A percentile compares a stretch with the other conserved stretches of the same genome.
phyloP scores from a whole-genome alignment of 2,329 filamentous ascomycete genomes.

The Botrytis paeoniae region DNA sequence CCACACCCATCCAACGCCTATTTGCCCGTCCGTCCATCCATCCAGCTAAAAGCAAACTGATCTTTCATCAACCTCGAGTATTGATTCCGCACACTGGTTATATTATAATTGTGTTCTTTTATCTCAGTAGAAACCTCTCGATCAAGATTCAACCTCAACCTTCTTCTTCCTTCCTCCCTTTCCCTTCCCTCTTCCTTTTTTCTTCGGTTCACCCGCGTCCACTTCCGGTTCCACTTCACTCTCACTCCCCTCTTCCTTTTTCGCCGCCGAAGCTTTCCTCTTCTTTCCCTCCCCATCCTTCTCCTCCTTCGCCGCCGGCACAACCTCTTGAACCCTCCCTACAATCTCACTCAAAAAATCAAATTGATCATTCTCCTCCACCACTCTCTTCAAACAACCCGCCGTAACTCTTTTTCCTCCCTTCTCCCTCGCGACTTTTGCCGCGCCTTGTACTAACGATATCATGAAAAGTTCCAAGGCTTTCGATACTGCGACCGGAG shows the following conservation, averaged over 20 bases:
- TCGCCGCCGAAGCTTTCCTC: conserved; percentile 26
- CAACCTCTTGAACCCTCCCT: conserved; percentile 67
- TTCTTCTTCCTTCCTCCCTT: conserved; percentile 8
- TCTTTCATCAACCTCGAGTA: neutral
- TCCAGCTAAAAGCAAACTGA: conserved; percentile 4
- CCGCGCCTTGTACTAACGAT: conserved; percentile 82
- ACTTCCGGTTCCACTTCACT: neutral
- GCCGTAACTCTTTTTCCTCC: conserved; percentile 88
- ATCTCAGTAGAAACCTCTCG: neutral
- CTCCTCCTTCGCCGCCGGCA: conserved; percentile 34
- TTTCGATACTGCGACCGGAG: conserved; percentile 91
- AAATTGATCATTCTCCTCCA: conserved; percentile 85
- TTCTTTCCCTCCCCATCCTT: conserved; percentile 28
- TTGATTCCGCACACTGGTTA: neutral
- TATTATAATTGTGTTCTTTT: neutral
- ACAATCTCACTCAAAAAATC: conserved; percentile 94
- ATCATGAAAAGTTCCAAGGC: conserved; percentile 98
- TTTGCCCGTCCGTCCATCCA: neutral
- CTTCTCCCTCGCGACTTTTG: conserved; percentile 75
- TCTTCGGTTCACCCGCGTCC: neutral
- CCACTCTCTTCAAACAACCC: conserved; percentile 85
- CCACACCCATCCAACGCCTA: neutral
- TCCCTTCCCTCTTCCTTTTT: conserved; percentile 1
- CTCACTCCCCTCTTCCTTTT: conserved; percentile 9
- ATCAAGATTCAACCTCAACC: neutral